A percentile compares a stretch with the other conserved stretches of the same genome.
These are phyloP conservation scores for Naganishia onofrii DNA, from an alignment of 768 basidiomycete species.

Conservation along the genomic window DNA sequence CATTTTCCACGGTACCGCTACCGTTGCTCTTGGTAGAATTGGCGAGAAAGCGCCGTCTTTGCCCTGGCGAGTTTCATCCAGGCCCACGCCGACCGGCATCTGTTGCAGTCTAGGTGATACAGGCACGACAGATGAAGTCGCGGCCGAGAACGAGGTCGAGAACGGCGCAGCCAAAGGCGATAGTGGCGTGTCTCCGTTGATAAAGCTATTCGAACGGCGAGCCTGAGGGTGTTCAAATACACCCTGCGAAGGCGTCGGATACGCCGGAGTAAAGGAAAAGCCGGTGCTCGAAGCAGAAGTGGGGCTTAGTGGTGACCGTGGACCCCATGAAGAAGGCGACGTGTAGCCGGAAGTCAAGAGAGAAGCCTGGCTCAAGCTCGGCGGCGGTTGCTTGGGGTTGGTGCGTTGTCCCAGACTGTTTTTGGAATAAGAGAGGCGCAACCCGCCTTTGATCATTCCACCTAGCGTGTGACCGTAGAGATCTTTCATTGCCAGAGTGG, in stretches of 20 bases:
- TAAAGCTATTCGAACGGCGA: slow-evolving; percentile 14
- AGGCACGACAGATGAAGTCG: neutral
- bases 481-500: slow-evolving; percentile 81
- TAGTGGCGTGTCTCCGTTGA: slow-evolving; percentile 27
- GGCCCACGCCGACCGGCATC: slow-evolving; percentile 1
- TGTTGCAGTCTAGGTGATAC: slow-evolving; percentile 25
- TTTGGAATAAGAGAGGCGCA: slow-evolving; percentile 94
- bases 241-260: slow-evolving; percentile 6
- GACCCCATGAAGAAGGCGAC: slow-evolving; percentile 19
- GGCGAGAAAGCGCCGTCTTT: slow-evolving; percentile 26
- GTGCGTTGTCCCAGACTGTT: slow-evolving; percentile 75
- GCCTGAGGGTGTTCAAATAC: neutral
- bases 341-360: slow-evolving; percentile 16
- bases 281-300: slow-evolving; percentile 24
- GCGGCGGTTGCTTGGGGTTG: slow-evolving; percentile 36
- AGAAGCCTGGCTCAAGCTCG: slow-evolving; percentile 18
- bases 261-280: slow-evolving; percentile 19
- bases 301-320: slow-evolving; percentile 25
- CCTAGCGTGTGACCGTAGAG: slow-evolving; percentile 87
- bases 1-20: slow-evolving; percentile 28
- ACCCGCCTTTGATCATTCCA: slow-evolving; percentile 92
- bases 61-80: slow-evolving; percentile 17
- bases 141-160: slow-evolving; percentile 20
- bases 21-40: slow-evolving; percentile 11
- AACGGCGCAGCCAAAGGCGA: slow-evolving; percentile 31